phyloP scores from a whole-genome alignment of 805 yeast species.

The Candida adriatica region DNA sequence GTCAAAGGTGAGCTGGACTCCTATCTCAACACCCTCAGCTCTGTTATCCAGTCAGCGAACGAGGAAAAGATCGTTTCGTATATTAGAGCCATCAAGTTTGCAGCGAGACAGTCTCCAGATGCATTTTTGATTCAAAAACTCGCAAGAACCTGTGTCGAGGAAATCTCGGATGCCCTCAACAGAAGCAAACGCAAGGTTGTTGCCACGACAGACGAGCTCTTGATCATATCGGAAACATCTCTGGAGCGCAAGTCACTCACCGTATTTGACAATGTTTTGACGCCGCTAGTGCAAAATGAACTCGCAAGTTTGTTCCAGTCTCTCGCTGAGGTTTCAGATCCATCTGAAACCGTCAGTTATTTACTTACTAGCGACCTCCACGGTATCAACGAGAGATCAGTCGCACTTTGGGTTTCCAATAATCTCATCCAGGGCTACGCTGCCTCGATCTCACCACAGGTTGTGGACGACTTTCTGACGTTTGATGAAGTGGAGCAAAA shows the following conservation, averaged over 20 bases:
- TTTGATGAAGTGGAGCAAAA: slow-evolving; percentile 25
- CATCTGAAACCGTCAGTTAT: slow-evolving; percentile 16
- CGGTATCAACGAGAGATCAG: slow-evolving; percentile 16
- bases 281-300: slow-evolving; percentile 18
- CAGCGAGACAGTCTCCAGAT: slow-evolving; percentile 7
- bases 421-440: slow-evolving; percentile 24
- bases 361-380: slow-evolving; percentile 17
- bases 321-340: slow-evolving; percentile 17
- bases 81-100: slow-evolving; percentile 17
- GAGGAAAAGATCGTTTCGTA: slow-evolving; percentile 17
- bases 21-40: slow-evolving; percentile 13
- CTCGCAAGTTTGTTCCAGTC: slow-evolving; percentile 15
- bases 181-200: slow-evolving; percentile 4
- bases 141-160: slow-evolving; percentile 12
- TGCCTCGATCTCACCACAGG: slow-evolving; percentile 8
- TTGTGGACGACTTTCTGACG: slow-evolving; percentile 23
- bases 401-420: slow-evolving; percentile 34
- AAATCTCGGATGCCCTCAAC: slow-evolving; percentile 18
- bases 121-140: slow-evolving; percentile 13
- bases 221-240: slow-evolving; percentile 9
- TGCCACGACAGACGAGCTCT: slow-evolving; percentile 10
- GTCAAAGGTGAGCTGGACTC: slow-evolving; percentile 13
- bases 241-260: slow-evolving; percentile 7
- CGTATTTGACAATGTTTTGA: slow-evolving; percentile 17
- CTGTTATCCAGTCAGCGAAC: slow-evolving; percentile 21